Conservation (phyloP, 805 yeast genomes). For the Zygoascus bituminiphila region DNA sequence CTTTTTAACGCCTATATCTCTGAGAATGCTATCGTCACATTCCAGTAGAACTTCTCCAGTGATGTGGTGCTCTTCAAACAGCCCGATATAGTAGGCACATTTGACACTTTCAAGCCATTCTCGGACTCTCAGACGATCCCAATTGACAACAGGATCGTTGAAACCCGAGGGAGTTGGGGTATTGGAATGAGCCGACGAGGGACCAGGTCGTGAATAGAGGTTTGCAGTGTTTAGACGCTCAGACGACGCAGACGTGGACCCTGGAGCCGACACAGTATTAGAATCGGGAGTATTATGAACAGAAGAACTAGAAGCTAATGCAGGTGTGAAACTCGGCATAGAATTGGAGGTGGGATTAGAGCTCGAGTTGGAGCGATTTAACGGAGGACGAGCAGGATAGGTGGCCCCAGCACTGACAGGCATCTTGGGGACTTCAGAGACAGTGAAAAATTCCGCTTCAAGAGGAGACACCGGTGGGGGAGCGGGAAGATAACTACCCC, state of each 20-base stretch:
- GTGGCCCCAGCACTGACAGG: slow-evolving; percentile 1
- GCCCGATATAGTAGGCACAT: slow-evolving; percentile 23
- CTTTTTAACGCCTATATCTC: slow-evolving; percentile 63
- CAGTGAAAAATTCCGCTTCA: slow-evolving; percentile 17
- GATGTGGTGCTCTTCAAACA: slow-evolving; percentile 41
- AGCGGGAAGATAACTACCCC: slow-evolving; percentile 18
- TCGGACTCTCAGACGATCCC: slow-evolving; percentile 24
- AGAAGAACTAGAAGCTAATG: not conserved
- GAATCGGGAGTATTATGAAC: not conserved
- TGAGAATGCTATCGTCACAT: slow-evolving; percentile 54
- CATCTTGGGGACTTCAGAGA: slow-evolving; percentile 3
- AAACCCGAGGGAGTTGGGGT: not conserved
- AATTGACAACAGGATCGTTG: slow-evolving; percentile 6
- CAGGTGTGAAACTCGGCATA: not conserved
- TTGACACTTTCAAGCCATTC: slow-evolving; percentile 28
- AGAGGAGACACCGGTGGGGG: slow-evolving; percentile 25
- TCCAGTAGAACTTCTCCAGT: slow-evolving; percentile 49
- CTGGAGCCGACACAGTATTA: not conserved
- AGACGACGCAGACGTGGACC: not conserved
- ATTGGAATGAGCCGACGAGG: not conserved
- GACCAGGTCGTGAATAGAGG: not conserved
- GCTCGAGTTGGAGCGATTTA: slow-evolving; percentile 3
- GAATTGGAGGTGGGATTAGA: not conserved
- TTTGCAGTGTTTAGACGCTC: not conserved
- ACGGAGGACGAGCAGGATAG: slow-evolving; percentile 4